These are phyloP conservation scores for Phytophthora quininea DNA, from an alignment of 352 stramenopile species.

Conservation along the genomic window DNA sequence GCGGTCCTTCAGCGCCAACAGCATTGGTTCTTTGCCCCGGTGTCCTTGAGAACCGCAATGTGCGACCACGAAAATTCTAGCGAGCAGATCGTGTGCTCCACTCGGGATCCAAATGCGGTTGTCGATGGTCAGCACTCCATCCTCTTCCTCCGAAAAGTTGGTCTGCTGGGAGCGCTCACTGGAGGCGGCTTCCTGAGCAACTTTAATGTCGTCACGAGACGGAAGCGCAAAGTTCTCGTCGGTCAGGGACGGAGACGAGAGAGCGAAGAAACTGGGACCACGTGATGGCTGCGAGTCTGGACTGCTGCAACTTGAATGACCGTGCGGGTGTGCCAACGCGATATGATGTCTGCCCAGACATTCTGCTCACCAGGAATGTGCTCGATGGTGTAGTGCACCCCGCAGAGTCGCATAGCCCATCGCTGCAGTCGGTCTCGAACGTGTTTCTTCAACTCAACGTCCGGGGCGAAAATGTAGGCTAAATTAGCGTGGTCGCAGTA, in stretches of 20 bases:
- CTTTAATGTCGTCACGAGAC: not conserved
- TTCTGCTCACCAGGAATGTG: conserved; percentile 15
- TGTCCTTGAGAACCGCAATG: conserved; percentile 17
- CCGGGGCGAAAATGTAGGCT: conserved; percentile 23
- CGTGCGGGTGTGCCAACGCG: conserved; percentile 1
- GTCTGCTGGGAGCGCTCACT: not conserved
- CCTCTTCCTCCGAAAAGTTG: conserved; percentile 4
- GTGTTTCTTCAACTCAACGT: conserved; percentile 16
- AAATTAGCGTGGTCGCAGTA: conserved; percentile 31
- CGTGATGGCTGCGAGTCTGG: not conserved
- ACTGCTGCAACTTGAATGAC: not conserved
- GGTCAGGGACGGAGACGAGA: not conserved
- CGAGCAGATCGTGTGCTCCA: conserved; percentile 6
- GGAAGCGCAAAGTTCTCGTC: conserved; percentile 9
- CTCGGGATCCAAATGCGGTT: conserved; percentile 5
- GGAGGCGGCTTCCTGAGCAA: not conserved
- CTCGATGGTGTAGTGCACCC: conserved; percentile 22
- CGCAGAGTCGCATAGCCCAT: conserved; percentile 16
- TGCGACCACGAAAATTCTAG: conserved; percentile 13
- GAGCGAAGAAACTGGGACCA: not conserved
- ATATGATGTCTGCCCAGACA: conserved; percentile 14
- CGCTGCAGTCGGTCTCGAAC: conserved; percentile 11
- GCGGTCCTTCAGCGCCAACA: not conserved
- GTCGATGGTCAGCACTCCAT: not conserved
- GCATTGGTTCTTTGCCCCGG: conserved; percentile 10